Evolutionary conservation across 2,329 filamentous ascomycete species (phyloP).

Genomic region (Zymoseptoria ardabiliae): DNA sequence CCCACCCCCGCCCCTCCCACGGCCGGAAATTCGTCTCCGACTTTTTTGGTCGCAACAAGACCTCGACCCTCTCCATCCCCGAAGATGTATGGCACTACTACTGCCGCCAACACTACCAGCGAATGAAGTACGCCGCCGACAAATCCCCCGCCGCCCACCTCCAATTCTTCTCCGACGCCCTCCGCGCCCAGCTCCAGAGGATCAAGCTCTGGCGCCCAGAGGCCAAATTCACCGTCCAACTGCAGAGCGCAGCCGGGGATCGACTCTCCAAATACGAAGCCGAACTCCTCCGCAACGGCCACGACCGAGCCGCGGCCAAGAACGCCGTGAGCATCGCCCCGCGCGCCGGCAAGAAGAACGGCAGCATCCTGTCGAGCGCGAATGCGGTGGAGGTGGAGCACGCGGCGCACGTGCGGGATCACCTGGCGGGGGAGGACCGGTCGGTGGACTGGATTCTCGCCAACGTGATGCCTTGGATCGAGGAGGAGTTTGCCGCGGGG

Average conservation of each 20-base stretch:
- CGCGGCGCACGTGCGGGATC: slow-evolving; percentile 17
- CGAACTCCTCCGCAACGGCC: slow-evolving; percentile 14
- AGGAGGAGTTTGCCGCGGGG: slow-evolving; percentile 11
- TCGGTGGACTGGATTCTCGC: slow-evolving; percentile 18
- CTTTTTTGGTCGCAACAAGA: slow-evolving; percentile 76
- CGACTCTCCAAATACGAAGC: slow-evolving; percentile 19
- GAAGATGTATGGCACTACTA: slow-evolving; percentile 40
- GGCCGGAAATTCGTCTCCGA: slow-evolving; percentile 69
- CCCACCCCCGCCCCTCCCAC: slow-evolving; percentile 3
- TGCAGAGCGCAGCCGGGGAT: slow-evolving; percentile 18
- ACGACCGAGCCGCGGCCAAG: slow-evolving; percentile 12
- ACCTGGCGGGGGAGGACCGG: slow-evolving; percentile 12
- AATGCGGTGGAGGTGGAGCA: slow-evolving; percentile 16
- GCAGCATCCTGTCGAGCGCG: slow-evolving; percentile 4
- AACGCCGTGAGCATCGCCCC: slow-evolving; percentile 6
- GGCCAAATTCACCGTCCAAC: slow-evolving; percentile 24
- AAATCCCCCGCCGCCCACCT: slow-evolving; percentile 5
- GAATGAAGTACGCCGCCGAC: slow-evolving; percentile 30
- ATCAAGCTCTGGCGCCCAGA: slow-evolving; percentile 27
- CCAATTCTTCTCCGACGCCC: slow-evolving; percentile 13
- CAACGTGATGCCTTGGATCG: slow-evolving; percentile 19
- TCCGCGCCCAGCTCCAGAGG: slow-evolving; percentile 22
- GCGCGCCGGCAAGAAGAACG: slow-evolving; percentile 12
- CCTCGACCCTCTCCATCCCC: slow-evolving; percentile 64
- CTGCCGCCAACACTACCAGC: slow-evolving; percentile 78